These are phyloP conservation scores for Colletotrichum sp. DNA, from an alignment of 2,329 filamentous ascomycete genomes.

Conservation along the genomic window DNA sequence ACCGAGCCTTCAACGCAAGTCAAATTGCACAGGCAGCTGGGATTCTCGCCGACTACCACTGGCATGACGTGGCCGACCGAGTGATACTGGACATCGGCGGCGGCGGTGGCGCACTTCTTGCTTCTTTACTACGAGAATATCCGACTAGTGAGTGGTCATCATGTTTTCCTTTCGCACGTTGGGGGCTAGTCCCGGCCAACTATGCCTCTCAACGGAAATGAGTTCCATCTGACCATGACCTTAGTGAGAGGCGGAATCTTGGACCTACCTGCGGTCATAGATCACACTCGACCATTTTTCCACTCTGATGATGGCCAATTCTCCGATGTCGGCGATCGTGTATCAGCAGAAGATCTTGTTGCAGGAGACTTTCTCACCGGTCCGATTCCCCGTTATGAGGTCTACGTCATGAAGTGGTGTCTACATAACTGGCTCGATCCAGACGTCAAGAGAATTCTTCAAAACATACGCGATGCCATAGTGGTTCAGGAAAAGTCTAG, in stretches of 20 bases:
- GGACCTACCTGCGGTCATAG: constrained; percentile 38
- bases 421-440: constrained; percentile 46
- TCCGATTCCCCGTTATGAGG: constrained; percentile 32
- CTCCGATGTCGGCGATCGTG: constrained; percentile 33
- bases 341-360: constrained; percentile 31
- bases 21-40: constrained; percentile 41
- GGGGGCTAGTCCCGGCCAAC: neutral
- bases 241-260: constrained; percentile 37
- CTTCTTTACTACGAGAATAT: constrained; percentile 33
- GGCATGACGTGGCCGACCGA: constrained; percentile 37
- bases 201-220: neutral
- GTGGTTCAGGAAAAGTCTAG: constrained; percentile 25
- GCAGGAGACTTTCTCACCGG: constrained; percentile 40
- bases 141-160: neutral
- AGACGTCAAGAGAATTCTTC: constrained; percentile 30
- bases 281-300: constrained; percentile 31
- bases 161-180: neutral
- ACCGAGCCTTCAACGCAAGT: constrained; percentile 40
- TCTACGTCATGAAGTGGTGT: constrained; percentile 43
- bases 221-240: neutral
- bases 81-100: constrained; percentile 44
- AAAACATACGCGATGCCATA: constrained; percentile 34
- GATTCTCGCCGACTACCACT: constrained; percentile 44
- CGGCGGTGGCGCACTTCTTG: constrained; percentile 41
- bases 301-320: constrained; percentile 23